Evolutionary conservation across 352 stramenopile species (phyloP).

Genomic region (Pythium grandisporangium): DNA sequence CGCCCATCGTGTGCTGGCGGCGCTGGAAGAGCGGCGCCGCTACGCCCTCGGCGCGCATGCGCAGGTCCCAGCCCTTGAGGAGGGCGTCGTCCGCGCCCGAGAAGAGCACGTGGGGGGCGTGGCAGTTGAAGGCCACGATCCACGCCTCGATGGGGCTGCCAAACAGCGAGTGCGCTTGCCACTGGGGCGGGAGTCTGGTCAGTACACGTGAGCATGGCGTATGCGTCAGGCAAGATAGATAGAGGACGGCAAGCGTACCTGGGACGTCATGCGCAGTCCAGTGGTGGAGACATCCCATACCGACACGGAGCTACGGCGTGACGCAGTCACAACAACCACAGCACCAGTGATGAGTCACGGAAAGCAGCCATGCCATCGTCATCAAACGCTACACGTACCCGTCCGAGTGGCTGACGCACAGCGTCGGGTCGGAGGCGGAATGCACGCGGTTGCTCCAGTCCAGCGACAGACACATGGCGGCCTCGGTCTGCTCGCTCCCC

Average conservation of each 20-base stretch:
- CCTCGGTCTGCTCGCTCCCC: conserved; percentile 17
- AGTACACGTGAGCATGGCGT: no score
- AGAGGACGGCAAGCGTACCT: no score
- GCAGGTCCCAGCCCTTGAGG: conserved; percentile 78
- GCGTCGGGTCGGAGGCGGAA: conserved; percentile 26
- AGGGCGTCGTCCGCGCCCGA: conserved; percentile 70
- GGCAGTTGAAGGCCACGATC: conserved; percentile 76
- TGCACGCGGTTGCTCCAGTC: conserved; percentile 78
- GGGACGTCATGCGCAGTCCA: conserved; percentile 21
- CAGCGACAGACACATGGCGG: conserved; percentile 74
- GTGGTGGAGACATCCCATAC: conserved; percentile 35
- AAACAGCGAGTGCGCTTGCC: conserved; percentile 64
- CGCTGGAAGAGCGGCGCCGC: conserved; percentile 45
- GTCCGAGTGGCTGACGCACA: conserved; percentile 79
- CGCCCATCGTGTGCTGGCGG: conserved; percentile 64
- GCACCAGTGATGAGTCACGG: no score
- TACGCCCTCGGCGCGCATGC: conserved; percentile 5
- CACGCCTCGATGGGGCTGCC: conserved; percentile 74
- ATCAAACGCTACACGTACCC: no score
- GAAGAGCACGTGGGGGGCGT: conserved; percentile 68
- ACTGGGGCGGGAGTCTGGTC: no score
- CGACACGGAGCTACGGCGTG: conserved; percentile 40
- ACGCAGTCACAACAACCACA: no score
- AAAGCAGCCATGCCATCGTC: no score
- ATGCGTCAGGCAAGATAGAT: no score